phyloP scores from a whole-genome alignment of 2,329 filamentous ascomycete species.

The Microsporum canis region DNA sequence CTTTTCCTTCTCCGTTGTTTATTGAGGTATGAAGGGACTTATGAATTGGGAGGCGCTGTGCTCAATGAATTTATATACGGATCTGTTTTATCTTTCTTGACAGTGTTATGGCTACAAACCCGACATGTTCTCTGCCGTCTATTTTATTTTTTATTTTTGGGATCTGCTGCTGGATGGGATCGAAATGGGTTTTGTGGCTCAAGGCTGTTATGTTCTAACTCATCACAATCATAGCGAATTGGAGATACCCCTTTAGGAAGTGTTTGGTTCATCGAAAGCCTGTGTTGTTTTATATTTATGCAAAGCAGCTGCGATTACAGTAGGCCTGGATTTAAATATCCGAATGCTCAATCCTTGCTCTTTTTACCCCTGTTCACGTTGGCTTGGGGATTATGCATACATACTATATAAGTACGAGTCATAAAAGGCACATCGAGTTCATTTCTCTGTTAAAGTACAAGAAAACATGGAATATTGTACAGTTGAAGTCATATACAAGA shows the following conservation, averaged over 20 bases:
- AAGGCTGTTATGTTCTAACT: neutral
- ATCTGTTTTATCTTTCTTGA: neutral
- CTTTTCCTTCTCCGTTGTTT: neutral
- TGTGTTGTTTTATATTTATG: too few relatives aligned
- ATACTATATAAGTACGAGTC: neutral
- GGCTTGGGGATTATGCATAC: too few relatives aligned
- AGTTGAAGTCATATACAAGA: neutral
- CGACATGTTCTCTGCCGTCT: neutral
- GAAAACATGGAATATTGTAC: neutral
- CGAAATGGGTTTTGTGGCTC: neutral
- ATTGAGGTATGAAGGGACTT: neutral
- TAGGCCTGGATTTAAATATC: neutral
- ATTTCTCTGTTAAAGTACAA: neutral
- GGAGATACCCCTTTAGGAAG: neutral
- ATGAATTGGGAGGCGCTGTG: neutral
- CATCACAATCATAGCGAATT: neutral
- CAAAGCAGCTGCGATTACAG: neutral
- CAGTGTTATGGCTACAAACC: neutral
- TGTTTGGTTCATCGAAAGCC: neutral
- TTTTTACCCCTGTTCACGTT: neutral
- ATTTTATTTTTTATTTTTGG: neutral
- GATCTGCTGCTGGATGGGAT: neutral
- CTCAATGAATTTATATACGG: neutral
- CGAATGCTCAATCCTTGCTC: neutral
- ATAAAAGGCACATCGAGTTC: neutral